A percentile compares a stretch with the other conserved stretches of the same genome.
Evolutionary conservation across 345 rosid species (phyloP).

Genomic region (Crucihimalaya himalaica): DNA sequence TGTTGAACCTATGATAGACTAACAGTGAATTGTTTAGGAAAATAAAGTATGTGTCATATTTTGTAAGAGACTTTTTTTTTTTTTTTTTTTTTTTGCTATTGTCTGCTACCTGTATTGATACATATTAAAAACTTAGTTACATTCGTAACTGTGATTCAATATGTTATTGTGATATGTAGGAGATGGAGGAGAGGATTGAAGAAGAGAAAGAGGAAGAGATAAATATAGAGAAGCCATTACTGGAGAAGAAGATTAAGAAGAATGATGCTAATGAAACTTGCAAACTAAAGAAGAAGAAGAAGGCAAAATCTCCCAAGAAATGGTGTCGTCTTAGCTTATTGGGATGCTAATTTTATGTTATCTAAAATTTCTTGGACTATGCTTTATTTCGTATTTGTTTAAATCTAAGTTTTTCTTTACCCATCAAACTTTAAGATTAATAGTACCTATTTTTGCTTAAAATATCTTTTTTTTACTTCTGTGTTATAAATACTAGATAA

Average conservation of each 20-base stretch:
- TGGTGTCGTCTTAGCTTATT: constrained; percentile 52
- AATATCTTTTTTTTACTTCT: not conserved
- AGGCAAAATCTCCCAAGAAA: constrained; percentile 40
- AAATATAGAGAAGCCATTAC: constrained; percentile 24
- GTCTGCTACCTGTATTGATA: not conserved
- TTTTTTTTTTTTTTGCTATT: not conserved
- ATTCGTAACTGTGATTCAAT: not conserved
- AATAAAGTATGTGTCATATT: not conserved
- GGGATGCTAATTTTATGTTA: constrained; percentile 45
- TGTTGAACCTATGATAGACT: not conserved
- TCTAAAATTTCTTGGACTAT: not conserved
- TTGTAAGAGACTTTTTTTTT: not conserved
- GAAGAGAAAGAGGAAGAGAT: constrained; percentile 32
- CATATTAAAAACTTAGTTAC: not conserved
- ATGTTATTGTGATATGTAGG: constrained; percentile 19
- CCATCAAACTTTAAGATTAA: constrained; percentile 14
- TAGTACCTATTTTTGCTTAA: not conserved
- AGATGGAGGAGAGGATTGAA: constrained; percentile 28
- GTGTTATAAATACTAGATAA: not conserved
- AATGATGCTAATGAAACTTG: constrained; percentile 35
- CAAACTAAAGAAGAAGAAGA: constrained; percentile 40
- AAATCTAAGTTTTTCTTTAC: not conserved
- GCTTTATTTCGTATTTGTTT: constrained; percentile 3
- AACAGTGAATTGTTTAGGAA: not conserved
- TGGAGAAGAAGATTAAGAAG: constrained; percentile 18